Evolutionary conservation across 163 green algal species (phyloP).

Genomic region (Scenedesmus sp.): DNA sequence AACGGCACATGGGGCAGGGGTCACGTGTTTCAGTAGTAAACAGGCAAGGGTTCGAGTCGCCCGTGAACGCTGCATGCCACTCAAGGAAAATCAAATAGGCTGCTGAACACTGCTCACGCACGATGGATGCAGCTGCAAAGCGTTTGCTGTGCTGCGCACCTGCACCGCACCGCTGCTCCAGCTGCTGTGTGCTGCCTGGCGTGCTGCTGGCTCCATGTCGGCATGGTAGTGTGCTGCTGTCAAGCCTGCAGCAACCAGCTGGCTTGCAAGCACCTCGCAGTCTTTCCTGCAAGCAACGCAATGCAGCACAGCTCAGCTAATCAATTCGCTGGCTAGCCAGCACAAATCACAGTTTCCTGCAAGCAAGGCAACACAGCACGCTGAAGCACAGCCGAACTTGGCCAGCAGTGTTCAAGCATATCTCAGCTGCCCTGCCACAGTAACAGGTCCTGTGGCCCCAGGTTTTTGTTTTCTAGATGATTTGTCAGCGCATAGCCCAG

Average conservation of each 20-base stretch:
- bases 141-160: constrained; percentile 78
- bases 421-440: not conserved
- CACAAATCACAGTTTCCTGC: not conserved
- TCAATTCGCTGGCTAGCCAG: not conserved
- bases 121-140: not conserved
- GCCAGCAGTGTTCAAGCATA: not conserved
- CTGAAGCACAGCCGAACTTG: not conserved
- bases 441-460: too few species aligned
- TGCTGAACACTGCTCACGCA: not conserved
- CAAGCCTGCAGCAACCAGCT: not conserved
- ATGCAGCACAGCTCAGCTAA: not conserved
- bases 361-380: not conserved
- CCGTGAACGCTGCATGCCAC: too few species aligned
- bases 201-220: constrained; percentile 73
- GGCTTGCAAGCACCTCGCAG: constrained; percentile 24
- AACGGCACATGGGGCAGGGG: too few species aligned
- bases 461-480: not conserved
- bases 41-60: too few species aligned
- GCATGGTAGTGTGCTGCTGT: constrained; percentile 87
- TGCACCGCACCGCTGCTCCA: constrained; percentile 84
- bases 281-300: constrained; percentile 34
- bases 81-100: not conserved
- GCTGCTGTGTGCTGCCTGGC: constrained; percentile 77
- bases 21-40: too few species aligned
- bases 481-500: not conserved